Evolutionary conservation across 1,284 basidiomycete species (phyloP).

Genomic region (Pyrrhoderma lamaoense): DNA sequence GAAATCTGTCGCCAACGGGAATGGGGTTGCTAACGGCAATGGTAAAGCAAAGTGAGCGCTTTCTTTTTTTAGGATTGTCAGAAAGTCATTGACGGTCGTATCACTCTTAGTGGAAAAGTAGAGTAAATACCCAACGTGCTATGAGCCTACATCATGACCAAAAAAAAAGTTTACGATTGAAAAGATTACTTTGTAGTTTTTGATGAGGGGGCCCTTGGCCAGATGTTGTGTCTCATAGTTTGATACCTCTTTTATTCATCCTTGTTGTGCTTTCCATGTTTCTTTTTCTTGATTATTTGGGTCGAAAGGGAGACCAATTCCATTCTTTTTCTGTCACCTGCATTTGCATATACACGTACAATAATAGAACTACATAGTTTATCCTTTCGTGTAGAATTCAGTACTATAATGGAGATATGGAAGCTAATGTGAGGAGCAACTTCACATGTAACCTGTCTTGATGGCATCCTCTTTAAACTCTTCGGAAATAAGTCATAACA

Average conservation of each 20-base stretch:
- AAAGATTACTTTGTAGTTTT: conserved; percentile 10
- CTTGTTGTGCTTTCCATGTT: conserved; percentile 11
- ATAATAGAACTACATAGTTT: neutral
- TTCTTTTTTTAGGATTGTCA: neutral
- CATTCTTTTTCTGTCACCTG: conserved; percentile 7
- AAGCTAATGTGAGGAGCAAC: too few relatives aligned
- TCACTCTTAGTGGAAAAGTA: conserved; percentile 8
- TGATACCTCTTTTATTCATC: conserved; percentile 7
- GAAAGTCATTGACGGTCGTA: neutral
- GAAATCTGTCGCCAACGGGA: conserved; percentile 32
- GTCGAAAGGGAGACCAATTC: conserved; percentile 5
- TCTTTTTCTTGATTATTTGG: conserved; percentile 6
- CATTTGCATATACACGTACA: neutral
- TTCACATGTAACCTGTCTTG: too few relatives aligned
- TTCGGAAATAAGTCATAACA: too few relatives aligned
- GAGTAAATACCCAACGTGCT: conserved; percentile 2
- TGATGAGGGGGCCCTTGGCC: neutral
- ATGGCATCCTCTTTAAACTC: too few relatives aligned
- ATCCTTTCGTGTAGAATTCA: neutral
- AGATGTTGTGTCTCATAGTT: conserved; percentile 9
- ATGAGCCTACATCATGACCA: conserved; percentile 8
- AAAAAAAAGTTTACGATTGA: neutral
- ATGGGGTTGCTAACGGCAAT: conserved; percentile 25
- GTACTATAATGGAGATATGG: neutral
- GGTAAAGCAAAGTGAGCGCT: conserved; percentile 26